Conservation (phyloP, 768 basidiomycete genomes). For the Lyophyllum semitale region DNA sequence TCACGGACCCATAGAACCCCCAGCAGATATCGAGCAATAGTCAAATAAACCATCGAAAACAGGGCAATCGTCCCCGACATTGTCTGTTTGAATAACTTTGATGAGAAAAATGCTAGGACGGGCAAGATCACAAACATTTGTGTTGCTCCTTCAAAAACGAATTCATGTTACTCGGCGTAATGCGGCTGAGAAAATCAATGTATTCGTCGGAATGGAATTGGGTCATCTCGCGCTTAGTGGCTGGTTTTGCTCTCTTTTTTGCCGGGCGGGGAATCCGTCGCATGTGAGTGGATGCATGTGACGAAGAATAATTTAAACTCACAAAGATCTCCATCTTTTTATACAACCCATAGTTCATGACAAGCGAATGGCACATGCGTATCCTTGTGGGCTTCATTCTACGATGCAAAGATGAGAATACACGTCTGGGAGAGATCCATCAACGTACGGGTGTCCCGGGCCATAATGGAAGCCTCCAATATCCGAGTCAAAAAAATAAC, state of each 20-base stretch:
- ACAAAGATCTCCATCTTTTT: conserved; percentile 99
- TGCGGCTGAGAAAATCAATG: conserved; percentile 92
- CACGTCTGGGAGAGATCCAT: conserved; percentile 10
- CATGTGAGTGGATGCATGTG: neutral
- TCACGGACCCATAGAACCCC: conserved; percentile 93
- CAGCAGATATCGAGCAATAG: conserved; percentile 99
- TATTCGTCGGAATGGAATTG: conserved; percentile 99
- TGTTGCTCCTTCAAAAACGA: conserved; percentile 92
- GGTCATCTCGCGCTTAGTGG: conserved; percentile 99
- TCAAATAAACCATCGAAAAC: conserved; percentile 99
- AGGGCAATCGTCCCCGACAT: conserved; percentile 98
- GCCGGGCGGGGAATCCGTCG: neutral
- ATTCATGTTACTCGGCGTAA: conserved; percentile 95
- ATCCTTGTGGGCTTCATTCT: conserved; percentile 98
- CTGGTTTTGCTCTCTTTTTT: conserved; percentile 92
- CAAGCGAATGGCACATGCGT: conserved; percentile 98
- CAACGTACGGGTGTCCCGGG: conserved; percentile 82
- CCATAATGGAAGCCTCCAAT: conserved; percentile 99
- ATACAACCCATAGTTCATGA: conserved; percentile 99
- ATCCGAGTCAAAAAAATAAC: conserved; percentile 99
- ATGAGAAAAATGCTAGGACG: neutral
- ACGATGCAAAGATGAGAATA: conserved; percentile 14
- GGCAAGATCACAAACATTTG: conserved; percentile 65
- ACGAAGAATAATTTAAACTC: conserved; percentile 34
- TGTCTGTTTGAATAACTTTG: conserved; percentile 56